phyloP scores from a whole-genome alignment of 495 filamentous ascomycete genomes.

The Elasticomyces elasticus region DNA sequence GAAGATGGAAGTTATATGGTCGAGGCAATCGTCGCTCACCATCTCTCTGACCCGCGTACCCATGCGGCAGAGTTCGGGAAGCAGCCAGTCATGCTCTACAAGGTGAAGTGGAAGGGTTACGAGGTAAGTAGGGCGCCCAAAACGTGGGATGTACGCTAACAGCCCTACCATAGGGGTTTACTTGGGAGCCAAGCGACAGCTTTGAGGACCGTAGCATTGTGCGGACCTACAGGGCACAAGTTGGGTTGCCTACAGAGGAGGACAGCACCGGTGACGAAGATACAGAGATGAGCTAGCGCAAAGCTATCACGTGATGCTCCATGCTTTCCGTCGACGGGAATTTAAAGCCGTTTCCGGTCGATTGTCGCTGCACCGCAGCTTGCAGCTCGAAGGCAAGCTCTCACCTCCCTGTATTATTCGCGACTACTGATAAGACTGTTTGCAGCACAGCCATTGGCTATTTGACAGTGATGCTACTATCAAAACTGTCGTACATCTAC shows the following conservation, averaged over 20 bases:
- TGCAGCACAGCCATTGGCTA: neutral
- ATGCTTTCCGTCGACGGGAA: too few relatives aligned
- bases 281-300: neutral
- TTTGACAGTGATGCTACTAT: neutral
- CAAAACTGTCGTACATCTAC: neutral
- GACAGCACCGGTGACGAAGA: slow-evolving; percentile 1
- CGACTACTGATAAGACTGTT: neutral
- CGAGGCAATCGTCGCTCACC: slow-evolving; percentile 10
- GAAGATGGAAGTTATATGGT: slow-evolving; percentile 5
- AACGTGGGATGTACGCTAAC: too few relatives aligned
- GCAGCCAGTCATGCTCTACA: slow-evolving; percentile 17
- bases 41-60: slow-evolving; percentile 12
- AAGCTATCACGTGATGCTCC: too few relatives aligned
- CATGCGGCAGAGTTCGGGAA: slow-evolving; percentile 12
- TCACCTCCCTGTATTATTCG: neutral
- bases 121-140: too few relatives aligned
- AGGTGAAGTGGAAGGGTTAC: slow-evolving; percentile 20
- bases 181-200: slow-evolving; percentile 16
- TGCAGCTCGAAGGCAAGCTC: neutral
- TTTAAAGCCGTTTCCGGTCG: neutral
- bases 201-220: slow-evolving; percentile 9
- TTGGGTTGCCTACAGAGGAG: neutral
- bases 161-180: too few relatives aligned
- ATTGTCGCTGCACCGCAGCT: neutral
- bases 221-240: neutral